Percentiles rank a stretch among this genome's conserved stretches.
Conservation (phyloP, 371 early-diverging fungal species). For the Fennellomyces sp. region DNA sequence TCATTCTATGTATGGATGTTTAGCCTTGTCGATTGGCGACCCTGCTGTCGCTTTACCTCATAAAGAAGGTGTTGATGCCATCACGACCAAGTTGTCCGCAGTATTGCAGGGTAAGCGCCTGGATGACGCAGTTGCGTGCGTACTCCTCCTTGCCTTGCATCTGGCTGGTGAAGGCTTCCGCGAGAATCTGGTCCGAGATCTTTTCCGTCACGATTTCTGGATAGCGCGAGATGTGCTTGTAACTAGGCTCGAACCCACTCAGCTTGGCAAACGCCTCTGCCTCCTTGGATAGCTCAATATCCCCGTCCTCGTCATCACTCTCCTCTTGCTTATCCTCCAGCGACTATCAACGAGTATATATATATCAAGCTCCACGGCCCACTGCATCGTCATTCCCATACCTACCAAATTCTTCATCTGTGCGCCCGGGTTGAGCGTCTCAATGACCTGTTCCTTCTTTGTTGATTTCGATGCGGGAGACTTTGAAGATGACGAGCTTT, state of each 20-base stretch:
- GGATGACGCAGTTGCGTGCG: conserved; percentile 81
- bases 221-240: conserved; percentile 68
- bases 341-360: not conserved
- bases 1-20: conserved; percentile 31
- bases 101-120: conserved; percentile 83
- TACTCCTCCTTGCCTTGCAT: conserved; percentile 68
- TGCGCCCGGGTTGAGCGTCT: conserved; percentile 74
- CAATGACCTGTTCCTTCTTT: conserved; percentile 57
- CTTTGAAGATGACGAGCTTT: conserved; percentile 32
- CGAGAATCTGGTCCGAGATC: conserved; percentile 84
- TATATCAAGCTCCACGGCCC: not conserved
- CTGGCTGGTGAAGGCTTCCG: conserved; percentile 83
- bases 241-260: conserved; percentile 68
- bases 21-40: not conserved
- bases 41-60: conserved; percentile 69
- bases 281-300: conserved; percentile 63
- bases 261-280: conserved; percentile 67
- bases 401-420: conserved; percentile 52
- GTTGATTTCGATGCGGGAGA: conserved; percentile 44
- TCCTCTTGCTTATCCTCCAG: conserved; percentile 13
- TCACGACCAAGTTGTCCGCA: conserved; percentile 81
- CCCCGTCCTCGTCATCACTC: conserved; percentile 51
- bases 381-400: not conserved
- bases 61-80: conserved; percentile 87
- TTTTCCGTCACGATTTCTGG: conserved; percentile 70